phyloP scores from a whole-genome alignment of 1,284 basidiomycete species.

The Trichosporon inkin region DNA sequence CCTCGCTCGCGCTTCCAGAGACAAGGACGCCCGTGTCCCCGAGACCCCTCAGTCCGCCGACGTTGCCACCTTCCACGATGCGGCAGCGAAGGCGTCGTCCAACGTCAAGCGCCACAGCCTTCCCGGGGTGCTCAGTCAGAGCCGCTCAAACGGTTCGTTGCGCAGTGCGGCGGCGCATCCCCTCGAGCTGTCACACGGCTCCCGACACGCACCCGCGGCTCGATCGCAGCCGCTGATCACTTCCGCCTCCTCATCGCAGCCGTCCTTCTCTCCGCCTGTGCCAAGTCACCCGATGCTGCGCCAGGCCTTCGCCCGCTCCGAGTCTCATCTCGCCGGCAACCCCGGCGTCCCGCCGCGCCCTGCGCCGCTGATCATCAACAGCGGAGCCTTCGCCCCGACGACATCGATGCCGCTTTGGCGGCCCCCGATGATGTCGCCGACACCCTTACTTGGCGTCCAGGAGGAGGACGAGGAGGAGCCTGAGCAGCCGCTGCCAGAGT shows the following conservation, averaged over 20 bases:
- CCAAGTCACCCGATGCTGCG: slow-evolving; percentile 19
- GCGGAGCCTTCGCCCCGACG: slow-evolving; percentile 4
- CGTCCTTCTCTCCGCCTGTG: slow-evolving; percentile 8
- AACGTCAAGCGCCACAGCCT: slow-evolving; percentile 16
- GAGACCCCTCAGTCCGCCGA: background rate
- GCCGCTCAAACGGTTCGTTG: background rate
- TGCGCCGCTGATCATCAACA: slow-evolving; percentile 16
- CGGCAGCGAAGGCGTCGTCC: background rate
- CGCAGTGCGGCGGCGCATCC: slow-evolving; percentile 18
- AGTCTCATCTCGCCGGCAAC: slow-evolving; percentile 19
- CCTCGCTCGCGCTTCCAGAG: slow-evolving; percentile 7
- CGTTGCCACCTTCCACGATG: background rate
- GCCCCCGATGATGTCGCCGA: slow-evolving; percentile 18
- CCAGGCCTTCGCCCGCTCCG: slow-evolving; percentile 21
- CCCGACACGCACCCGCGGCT: slow-evolving; percentile 3
- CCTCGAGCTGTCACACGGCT: slow-evolving; percentile 18
- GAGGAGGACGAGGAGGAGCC: slow-evolving; percentile 25
- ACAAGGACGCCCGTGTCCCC: slow-evolving; percentile 6
- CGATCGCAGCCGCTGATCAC: slow-evolving; percentile 17
- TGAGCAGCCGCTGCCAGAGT: slow-evolving; percentile 4
- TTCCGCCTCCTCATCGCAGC: slow-evolving; percentile 17
- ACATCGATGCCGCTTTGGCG: slow-evolving; percentile 19
- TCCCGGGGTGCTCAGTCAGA: background rate
- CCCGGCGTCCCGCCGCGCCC: slow-evolving; percentile 12
- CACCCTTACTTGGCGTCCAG: slow-evolving; percentile 18